Evolutionary conservation across 345 rosid genomes (phyloP).

Genomic region (Passiflora organensis): DNA sequence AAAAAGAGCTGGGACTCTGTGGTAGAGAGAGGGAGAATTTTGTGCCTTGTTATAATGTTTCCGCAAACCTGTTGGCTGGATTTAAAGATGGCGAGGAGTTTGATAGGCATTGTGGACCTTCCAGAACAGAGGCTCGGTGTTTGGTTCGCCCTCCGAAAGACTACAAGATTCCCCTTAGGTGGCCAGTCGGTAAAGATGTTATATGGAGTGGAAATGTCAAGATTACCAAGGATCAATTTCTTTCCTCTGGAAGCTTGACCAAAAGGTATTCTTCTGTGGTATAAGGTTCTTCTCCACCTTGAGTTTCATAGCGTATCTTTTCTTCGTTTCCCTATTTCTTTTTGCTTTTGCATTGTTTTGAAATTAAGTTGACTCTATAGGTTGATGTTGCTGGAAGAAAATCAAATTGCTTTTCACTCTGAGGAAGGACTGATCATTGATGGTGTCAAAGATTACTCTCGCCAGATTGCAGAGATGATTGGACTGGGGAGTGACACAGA

Average conservation of each 20-base stretch:
- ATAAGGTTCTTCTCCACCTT: no score
- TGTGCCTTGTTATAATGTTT: constrained; percentile 85
- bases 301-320: no score
- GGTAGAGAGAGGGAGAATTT: constrained; percentile 85
- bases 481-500: constrained; percentile 90
- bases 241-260: constrained; percentile 94
- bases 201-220: constrained; percentile 96
- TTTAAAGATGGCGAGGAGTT: constrained; percentile 79
- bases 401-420: constrained; percentile 92
- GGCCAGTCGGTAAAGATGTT: constrained; percentile 95
- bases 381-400: constrained; percentile 96
- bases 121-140: constrained; percentile 48
- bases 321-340: no score
- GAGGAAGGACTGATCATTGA: constrained; percentile 85
- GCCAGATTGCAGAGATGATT: constrained; percentile 94
- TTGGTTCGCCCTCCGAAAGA: constrained; percentile 91
- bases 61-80: constrained; percentile 68
- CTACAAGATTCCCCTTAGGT: constrained; percentile 82
- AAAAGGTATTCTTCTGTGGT: no score
- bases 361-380: constrained; percentile 31
- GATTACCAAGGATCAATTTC: constrained; percentile 94
- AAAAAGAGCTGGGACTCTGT: constrained; percentile 63
- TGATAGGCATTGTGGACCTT: constrained; percentile 81
- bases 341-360: no score
- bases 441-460: constrained; percentile 94